Percentiles rank a stretch among this genome's conserved stretches.
phyloP scores from a whole-genome alignment of 1,284 basidiomycete species.

The Malassezia sp. region DNA sequence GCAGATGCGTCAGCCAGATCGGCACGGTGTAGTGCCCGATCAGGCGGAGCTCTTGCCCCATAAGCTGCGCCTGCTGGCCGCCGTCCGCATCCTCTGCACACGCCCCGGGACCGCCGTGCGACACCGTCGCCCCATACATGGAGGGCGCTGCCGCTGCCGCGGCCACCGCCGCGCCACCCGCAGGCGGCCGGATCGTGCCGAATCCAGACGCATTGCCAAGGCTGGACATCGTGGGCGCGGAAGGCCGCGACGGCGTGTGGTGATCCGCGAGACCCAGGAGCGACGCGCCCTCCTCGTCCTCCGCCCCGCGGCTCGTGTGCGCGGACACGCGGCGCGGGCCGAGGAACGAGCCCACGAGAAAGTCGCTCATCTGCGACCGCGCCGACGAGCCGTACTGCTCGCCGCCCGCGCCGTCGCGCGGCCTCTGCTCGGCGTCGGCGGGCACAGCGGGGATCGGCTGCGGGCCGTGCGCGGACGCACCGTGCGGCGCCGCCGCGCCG shows the following conservation, averaged over 20 bases:
- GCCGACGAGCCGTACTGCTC: background rate
- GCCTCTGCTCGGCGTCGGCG: no score
- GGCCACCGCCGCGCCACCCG: background rate
- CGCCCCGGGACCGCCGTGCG: background rate
- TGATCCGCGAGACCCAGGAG: background rate
- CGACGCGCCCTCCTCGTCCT: background rate
- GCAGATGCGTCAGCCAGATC: conserved; percentile 37
- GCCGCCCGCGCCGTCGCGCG: no score
- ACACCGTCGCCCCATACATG: background rate
- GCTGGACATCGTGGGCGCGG: conserved; percentile 6
- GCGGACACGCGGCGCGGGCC: conserved; percentile 7
- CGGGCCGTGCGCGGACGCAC: no score
- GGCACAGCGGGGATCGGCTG: no score
- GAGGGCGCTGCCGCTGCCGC: no score
- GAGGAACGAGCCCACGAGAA: conserved; percentile 12
- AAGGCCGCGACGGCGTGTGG: conserved; percentile 1
- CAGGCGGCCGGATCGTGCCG: conserved; percentile 5
- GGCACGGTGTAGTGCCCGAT: conserved; percentile 31
- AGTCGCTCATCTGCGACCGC: conserved; percentile 9
- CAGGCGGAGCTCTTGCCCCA: conserved; percentile 15
- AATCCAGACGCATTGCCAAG: conserved; percentile 12
- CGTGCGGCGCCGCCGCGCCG: no score
- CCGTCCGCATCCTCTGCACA: background rate
- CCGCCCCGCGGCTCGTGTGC: background rate
- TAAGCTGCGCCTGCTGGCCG: background rate